Percentiles rank a stretch among this genome's conserved stretches.
phyloP scores from a whole-genome alignment of 768 basidiomycete species.

The Hygrophorus pudorinus region DNA sequence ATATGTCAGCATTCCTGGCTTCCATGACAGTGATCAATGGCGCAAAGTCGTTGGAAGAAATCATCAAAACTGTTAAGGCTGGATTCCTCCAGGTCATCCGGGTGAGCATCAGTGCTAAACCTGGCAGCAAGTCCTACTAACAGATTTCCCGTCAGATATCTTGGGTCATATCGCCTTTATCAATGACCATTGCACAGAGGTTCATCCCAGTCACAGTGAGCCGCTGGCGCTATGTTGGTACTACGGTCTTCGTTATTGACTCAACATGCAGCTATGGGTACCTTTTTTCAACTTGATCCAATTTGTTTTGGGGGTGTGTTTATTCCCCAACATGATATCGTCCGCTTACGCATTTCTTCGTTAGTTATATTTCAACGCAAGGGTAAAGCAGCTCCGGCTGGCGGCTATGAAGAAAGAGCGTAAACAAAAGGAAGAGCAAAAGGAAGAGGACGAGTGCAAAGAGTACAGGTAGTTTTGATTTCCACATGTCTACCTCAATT shows the following conservation, averaged over 20 bases:
- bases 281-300: slow-evolving; percentile 78
- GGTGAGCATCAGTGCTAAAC: slow-evolving; percentile 28
- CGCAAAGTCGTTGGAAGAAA: slow-evolving; percentile 52
- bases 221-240: background rate
- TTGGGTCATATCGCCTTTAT: slow-evolving; percentile 71
- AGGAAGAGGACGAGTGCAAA: slow-evolving; percentile 16
- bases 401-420: slow-evolving; percentile 45
- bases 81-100: slow-evolving; percentile 69
- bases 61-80: slow-evolving; percentile 55
- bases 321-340: background rate
- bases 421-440: slow-evolving; percentile 25
- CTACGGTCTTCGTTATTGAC: background rate
- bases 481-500: slow-evolving; percentile 2
- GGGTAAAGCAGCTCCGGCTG: slow-evolving; percentile 52
- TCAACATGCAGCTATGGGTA: slow-evolving; percentile 60
- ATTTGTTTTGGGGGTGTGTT: slow-evolving; percentile 65
- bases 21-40: slow-evolving; percentile 83
- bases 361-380: slow-evolving; percentile 67
- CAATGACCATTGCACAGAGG: slow-evolving; percentile 67
- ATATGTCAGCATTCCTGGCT: slow-evolving; percentile 49
- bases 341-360: slow-evolving; percentile 2
- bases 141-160: slow-evolving; percentile 41
- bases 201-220: slow-evolving; percentile 69
- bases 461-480: background rate
- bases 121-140: background rate